These are phyloP conservation scores for Pholiota microspora DNA, from an alignment of 768 basidiomycete genomes.

Conservation along the genomic window DNA sequence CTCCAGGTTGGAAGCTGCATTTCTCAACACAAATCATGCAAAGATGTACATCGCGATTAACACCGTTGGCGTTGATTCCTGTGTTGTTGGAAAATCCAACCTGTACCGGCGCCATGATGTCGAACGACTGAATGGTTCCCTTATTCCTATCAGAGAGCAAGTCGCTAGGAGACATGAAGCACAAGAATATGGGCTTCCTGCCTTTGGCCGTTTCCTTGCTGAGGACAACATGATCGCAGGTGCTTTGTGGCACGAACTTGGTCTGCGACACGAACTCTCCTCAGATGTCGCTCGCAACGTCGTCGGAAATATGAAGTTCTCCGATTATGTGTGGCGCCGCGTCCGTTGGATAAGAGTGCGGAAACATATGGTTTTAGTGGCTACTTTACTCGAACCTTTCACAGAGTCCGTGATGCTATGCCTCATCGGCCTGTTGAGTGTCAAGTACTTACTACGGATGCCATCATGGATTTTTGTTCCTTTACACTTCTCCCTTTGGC, in stretches of 20 bases:
- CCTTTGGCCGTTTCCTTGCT: constrained; percentile 86
- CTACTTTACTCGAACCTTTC: constrained; percentile 88
- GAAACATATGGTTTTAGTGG: constrained; percentile 87
- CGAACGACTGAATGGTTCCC: constrained; percentile 66
- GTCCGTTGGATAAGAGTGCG: constrained; percentile 97
- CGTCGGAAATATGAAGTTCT: constrained; percentile 83
- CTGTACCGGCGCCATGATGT: constrained; percentile 89
- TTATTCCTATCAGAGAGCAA: constrained; percentile 41
- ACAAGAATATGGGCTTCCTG: constrained; percentile 57
- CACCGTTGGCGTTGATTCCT: constrained; percentile 84
- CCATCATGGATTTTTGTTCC: constrained; percentile 54
- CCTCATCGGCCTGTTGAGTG: constrained; percentile 56
- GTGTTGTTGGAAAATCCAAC: constrained; percentile 96
- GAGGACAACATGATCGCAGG: constrained; percentile 98
- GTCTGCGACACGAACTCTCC: constrained; percentile 84
- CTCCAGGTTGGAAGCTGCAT: constrained; percentile 86
- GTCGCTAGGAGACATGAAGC: constrained; percentile 21
- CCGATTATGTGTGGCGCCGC: constrained; percentile 84
- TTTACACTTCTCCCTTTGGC: constrained; percentile 67
- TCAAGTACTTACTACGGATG: constrained; percentile 47
- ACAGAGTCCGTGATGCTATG: constrained; percentile 83
- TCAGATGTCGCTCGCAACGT: constrained; percentile 88
- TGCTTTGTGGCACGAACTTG: constrained; percentile 92
- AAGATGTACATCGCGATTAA: constrained; percentile 98
- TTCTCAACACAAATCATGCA: constrained; percentile 95